phyloP scores from a whole-genome alignment of 2,329 filamentous ascomycete genomes.

The Exserohilum turcica region DNA sequence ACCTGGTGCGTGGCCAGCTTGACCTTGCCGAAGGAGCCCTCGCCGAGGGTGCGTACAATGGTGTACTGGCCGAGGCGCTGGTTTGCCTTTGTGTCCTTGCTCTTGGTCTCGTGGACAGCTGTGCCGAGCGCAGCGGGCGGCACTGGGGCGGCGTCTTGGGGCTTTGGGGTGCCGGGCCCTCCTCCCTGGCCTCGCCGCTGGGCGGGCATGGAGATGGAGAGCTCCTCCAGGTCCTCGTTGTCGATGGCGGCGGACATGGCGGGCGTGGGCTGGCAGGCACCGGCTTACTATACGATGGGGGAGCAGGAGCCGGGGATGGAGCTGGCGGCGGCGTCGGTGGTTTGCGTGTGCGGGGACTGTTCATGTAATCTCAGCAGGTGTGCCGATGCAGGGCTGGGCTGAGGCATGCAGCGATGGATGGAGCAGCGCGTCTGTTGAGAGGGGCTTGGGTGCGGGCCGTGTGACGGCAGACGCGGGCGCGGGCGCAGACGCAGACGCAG shows the following conservation, averaged over 20 bases:
- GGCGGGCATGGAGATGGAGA: constrained; percentile 75
- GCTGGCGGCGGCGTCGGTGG: neutral
- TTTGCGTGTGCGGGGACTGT: constrained; percentile 6
- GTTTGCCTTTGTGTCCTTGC: constrained; percentile 66
- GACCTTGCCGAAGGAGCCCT: constrained; percentile 98
- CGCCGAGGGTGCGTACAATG: constrained; percentile 86
- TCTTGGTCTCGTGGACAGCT: constrained; percentile 46
- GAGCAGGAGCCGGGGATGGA: constrained; percentile 3
- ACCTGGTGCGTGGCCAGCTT: constrained; percentile 93
- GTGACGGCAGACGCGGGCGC: neutral
- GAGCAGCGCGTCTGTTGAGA: constrained; percentile 1
- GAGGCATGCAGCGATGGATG: constrained; percentile 6
- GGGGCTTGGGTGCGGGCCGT: constrained; percentile 1
- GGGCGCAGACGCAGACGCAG: neutral
- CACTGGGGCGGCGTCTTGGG: constrained; percentile 43
- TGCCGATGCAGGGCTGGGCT: constrained; percentile 13
- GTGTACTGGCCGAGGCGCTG: constrained; percentile 92
- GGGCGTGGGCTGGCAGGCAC: constrained; percentile 6
- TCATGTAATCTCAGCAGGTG: constrained; percentile 12
- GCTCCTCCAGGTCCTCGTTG: constrained; percentile 69
- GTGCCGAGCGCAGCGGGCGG: constrained; percentile 32
- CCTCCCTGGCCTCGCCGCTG: constrained; percentile 57
- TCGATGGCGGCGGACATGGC: constrained; percentile 62
- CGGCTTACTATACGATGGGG: neutral
- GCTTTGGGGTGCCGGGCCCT: constrained; percentile 35